These are phyloP conservation scores for Striga hermonthica DNA, from an alignment of 305 asterid genomes.

Conservation along the genomic window DNA sequence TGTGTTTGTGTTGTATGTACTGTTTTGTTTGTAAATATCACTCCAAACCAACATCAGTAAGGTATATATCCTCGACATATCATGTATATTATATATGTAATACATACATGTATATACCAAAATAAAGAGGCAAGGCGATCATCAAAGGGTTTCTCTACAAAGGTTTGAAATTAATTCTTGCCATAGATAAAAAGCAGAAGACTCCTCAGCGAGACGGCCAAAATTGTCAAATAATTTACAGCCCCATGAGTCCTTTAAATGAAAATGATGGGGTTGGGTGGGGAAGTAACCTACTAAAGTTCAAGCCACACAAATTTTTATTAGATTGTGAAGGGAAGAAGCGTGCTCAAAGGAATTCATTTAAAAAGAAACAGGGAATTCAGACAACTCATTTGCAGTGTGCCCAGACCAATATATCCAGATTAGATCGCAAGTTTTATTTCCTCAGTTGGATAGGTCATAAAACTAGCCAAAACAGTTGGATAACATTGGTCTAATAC, in stretches of 20 bases:
- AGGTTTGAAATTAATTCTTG: no score
- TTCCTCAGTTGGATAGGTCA: no score
- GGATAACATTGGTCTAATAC: slow-evolving; percentile 6
- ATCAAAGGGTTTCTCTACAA: not conserved
- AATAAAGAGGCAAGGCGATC: not conserved
- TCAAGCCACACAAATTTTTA: not conserved
- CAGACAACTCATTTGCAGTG: not conserved
- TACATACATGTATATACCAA: not conserved
- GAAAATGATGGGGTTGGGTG: not conserved
- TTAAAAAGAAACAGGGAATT: not conserved
- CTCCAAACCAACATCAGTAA: no score
- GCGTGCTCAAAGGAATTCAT: not conserved
- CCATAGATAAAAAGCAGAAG: no score
- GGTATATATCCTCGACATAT: no score
- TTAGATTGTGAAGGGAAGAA: not conserved
- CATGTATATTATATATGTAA: not conserved
- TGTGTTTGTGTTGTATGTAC: not conserved
- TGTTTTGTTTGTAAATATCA: no score
- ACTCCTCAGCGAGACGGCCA: no score
- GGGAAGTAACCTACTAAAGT: not conserved
- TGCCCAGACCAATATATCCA: not conserved
- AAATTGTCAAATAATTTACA: no score
- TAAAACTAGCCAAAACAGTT: not conserved
- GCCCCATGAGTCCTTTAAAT: not conserved
- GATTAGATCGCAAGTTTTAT: no score